A percentile compares a stretch with the other conserved stretches of the same genome.
phyloP scores from a whole-genome alignment of 2,329 filamentous ascomycete species.

The Plectosphaerella sp. region DNA sequence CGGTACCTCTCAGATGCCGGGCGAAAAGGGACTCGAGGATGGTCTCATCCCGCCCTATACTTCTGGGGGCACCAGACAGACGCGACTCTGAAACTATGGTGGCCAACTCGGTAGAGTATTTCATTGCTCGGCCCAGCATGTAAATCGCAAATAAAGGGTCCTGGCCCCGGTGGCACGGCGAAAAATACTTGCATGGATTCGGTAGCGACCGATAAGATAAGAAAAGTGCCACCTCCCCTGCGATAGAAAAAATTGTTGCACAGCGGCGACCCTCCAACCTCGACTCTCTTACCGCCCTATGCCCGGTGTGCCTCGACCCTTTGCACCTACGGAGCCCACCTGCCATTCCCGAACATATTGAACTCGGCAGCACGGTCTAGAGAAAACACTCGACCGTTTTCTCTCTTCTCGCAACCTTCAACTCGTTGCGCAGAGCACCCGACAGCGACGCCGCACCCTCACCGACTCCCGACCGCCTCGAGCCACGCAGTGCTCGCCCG shows the following conservation, averaged over 20 bases:
- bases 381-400: neutral
- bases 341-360: neutral
- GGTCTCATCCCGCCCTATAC: no score
- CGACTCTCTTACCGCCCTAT: neutral
- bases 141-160: no score
- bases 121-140: no score
- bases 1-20: neutral
- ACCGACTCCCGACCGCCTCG: neutral
- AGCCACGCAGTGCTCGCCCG: slow-evolving; percentile 4
- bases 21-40: no score
- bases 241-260: slow-evolving; percentile 13
- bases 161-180: neutral
- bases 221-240: slow-evolving; percentile 6
- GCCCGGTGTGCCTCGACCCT: neutral
- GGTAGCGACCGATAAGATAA: slow-evolving; percentile 17
- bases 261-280: neutral
- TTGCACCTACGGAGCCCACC: neutral
- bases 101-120: no score
- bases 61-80: no score
- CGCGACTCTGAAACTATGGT: no score
- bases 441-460: neutral
- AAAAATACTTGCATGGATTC: no score
- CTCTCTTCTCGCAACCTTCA: neutral
- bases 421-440: neutral
- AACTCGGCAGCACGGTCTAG: neutral